Evolutionary conservation across 1,284 basidiomycete genomes (phyloP), one percentile per base, ranked within the genome.

Genomic region (Heterobasidion parviporum): DNA sequence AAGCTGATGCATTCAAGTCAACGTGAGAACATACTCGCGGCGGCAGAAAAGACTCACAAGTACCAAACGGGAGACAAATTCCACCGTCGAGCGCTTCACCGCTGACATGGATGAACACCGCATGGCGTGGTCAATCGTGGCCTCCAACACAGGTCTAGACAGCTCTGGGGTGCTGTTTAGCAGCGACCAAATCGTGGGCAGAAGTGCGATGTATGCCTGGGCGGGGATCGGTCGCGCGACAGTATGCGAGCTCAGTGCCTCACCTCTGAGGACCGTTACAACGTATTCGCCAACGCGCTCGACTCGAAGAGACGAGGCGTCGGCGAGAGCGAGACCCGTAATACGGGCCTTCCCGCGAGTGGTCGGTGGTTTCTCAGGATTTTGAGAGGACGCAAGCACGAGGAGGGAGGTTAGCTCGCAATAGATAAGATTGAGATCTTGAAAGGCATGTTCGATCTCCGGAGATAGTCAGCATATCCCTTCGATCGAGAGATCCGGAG

Each of bases 161-260:
- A 60, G 50, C n/a, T 68, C 61, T 38, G 60, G 60, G 15, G 60
- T 55, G 50, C 72, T 77, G 64, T 80, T 85, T 53, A 94, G 67
- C 49, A 97, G 72, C 32, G 85, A 80, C 91, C 92, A 96, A 48
- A 96, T 77, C 1, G 92, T 89, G 1, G 93, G 92, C 18, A 94
- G 73, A 34, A 95, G 75, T 1, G 85, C 77, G 3, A 70, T 64
- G 70, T 94, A 96, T 12, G 83, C 76, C n/a, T 76, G 65, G 0
- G 82, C 70, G 10, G 80, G 77, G 52, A 94, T 71, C 0, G 69
- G 57, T 14, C 74, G 80, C 59, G 64, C 73, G 66, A 68, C 71
- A 64, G 63, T 78, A 63, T 64, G 74, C 71, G 57, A 63, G 67
- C 46, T 43, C 65, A 75, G 67, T 45, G 79, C 75, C 63, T 79